Evolutionary conservation across 176 grass and related monocot genomes (phyloP).

Genomic region (bread wheat (Triticum aestivum)): DNA sequence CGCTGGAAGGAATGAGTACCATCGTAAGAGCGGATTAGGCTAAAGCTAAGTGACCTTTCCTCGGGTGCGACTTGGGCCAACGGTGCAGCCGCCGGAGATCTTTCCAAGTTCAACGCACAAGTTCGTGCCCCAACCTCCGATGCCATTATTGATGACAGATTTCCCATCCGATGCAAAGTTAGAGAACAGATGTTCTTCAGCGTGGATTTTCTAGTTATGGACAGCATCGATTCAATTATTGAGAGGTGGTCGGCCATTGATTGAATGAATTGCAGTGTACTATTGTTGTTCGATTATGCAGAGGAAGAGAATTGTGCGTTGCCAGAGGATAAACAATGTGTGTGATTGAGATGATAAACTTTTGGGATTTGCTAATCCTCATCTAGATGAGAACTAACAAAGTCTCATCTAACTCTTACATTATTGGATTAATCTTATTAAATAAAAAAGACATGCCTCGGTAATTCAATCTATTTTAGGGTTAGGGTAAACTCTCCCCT

Average conservation of each 20-base stretch:
- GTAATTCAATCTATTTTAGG: too few relatives aligned
- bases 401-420: too few relatives aligned
- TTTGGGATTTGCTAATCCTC: too few relatives aligned
- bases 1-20: constrained; percentile 28
- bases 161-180: not conserved
- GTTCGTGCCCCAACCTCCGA: not conserved
- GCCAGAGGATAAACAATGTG: not conserved
- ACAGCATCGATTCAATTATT: constrained; percentile 23
- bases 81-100: not conserved
- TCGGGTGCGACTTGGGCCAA: not conserved
- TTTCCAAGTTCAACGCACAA: constrained; percentile 24
- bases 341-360: not conserved
- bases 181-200: constrained; percentile 14
- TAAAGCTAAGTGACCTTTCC: not conserved
- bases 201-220: not conserved
- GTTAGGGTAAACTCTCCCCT: too few relatives aligned
- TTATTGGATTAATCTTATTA: too few relatives aligned
- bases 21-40: constrained; percentile 8
- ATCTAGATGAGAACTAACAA: too few relatives aligned
- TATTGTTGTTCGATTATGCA: not conserved
- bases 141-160: not conserved
- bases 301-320: not conserved
- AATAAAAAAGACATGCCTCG: too few relatives aligned
- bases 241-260: not conserved
- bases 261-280: not conserved